Percentiles rank a stretch among this genome's conserved stretches.
phyloP scores from a whole-genome alignment of 108 stramenopile genomes.

The Phaeodactylum tricornutum region DNA sequence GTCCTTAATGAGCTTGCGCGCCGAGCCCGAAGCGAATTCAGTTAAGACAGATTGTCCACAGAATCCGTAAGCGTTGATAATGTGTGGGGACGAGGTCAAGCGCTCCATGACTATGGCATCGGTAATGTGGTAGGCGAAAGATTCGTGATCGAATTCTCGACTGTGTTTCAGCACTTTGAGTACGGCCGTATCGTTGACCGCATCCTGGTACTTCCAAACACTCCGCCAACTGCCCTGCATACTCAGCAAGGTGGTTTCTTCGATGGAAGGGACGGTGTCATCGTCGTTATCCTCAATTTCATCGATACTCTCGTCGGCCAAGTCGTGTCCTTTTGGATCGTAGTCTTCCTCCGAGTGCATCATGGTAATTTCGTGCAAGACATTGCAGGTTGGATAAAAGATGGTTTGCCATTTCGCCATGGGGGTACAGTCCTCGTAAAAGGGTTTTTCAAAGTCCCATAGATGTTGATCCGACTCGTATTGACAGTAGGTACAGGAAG shows the following conservation, averaged over 20 bases:
- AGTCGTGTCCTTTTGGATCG: not conserved
- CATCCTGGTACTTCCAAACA: conserved; percentile 28
- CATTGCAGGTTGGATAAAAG: conserved; percentile 57
- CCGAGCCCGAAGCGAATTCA: conserved; percentile 22
- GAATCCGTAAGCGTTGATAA: conserved; percentile 47
- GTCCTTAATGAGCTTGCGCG: conserved; percentile 24
- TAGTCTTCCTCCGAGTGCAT: not conserved
- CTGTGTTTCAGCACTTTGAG: not conserved
- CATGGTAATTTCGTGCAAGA: conserved; percentile 38
- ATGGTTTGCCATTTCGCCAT: conserved; percentile 48
- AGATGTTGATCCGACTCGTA: too few species aligned
- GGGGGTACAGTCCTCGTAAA: conserved; percentile 41
- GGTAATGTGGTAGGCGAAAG: conserved; percentile 41
- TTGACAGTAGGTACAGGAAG: too few species aligned
- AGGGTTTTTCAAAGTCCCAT: too few species aligned
- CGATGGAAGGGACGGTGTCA: not conserved
- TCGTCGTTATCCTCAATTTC: conserved; percentile 1
- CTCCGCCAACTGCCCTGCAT: conserved; percentile 35
- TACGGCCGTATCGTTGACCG: conserved; percentile 1
- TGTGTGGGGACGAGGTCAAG: conserved; percentile 33
- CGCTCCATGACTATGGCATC: conserved; percentile 66
- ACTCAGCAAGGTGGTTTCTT: conserved; percentile 17
- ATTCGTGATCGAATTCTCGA: conserved; percentile 39
- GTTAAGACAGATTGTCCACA: conserved; percentile 60
- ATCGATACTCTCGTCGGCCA: too few species aligned